Evolutionary conservation across 345 rosid species (phyloP).

Genomic region (Sisymbrium irio): DNA sequence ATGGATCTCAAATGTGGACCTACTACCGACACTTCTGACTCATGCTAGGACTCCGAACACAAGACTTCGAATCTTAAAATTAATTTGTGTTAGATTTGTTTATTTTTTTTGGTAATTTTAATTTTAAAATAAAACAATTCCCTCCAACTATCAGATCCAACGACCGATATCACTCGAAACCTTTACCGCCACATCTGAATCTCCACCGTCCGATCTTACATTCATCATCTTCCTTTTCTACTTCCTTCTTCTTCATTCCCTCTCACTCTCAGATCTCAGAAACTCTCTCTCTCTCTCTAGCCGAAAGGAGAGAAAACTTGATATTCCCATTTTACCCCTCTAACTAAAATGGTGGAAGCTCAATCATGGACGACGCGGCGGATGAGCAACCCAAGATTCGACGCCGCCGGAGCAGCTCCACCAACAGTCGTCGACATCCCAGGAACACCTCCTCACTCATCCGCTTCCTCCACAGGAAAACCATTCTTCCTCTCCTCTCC

Average conservation of each 20-base stretch:
- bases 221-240: constrained; percentile 6
- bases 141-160: constrained; percentile 47
- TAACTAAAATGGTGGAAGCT: constrained; percentile 73
- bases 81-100: constrained; percentile 9
- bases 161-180: constrained; percentile 27
- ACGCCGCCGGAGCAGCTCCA: constrained; percentile 41
- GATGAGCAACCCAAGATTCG: constrained; percentile 90
- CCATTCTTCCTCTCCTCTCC: constrained; percentile 31
- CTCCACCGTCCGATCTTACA: constrained; percentile 50
- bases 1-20: constrained; percentile 36
- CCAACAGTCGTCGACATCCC: constrained; percentile 70
- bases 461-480: constrained; percentile 38
- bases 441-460: constrained; percentile 64
- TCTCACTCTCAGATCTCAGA: constrained; percentile 45
- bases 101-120: neutral
- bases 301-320: constrained; percentile 14
- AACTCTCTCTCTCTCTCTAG: constrained; percentile 16
- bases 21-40: constrained; percentile 43
- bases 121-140: constrained; percentile 9
- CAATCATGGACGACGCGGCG: constrained; percentile 99
- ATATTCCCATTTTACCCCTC: constrained; percentile 24
- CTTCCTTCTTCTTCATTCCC: neutral
- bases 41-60: constrained; percentile 33
- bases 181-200: constrained; percentile 47
- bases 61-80: constrained; percentile 30